Evolutionary conservation across 192 early-diverging fungal species (phyloP), one percentile per base, ranked within the genome.

Genomic region (Entophlyctis helioformis): DNA sequence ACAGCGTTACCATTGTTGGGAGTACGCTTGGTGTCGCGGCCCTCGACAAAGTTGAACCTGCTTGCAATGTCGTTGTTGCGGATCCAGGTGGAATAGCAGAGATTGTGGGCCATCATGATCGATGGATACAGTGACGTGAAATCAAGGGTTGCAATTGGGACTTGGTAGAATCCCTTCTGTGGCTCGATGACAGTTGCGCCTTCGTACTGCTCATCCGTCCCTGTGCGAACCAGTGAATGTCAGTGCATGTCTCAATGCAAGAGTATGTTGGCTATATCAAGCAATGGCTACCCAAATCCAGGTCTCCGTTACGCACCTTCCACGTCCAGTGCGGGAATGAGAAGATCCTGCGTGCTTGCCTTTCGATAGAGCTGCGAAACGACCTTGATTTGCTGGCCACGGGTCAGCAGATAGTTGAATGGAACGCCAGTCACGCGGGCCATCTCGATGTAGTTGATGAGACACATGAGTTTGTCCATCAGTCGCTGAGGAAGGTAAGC

Each of bases 101-200:
- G 72, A 53, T 98, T 98, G 66, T 94, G 95, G 21, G 89, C 92
- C 82, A 95, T 95, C 89, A 98, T 98, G 50, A 98, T 98, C 8
- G 91, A 93, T 15, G 95, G 95, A 59, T 98, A 98, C 54, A 98
- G 76, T 2, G 92, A 96, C 0, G 83, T 87, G 60, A 98, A 98
- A 80, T 98, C 95, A 25, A 98, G 80, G 1, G 92, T 96, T 7
- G 95, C 87, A 62, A 98, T 95, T 1, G 91, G 92, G n/a, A 79
- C 60, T 54, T 92, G 84, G 54, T 96, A 96, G 48, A 83, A 98
- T 8, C 92, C 95, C 49, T 79, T 86, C 44, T 75, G 67, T 24
- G 95, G 91, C 37, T 98, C 95, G 61, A 98, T 88, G 34, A 98
- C 92, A 9, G 82, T 91, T 6, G 95, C 95, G 29, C 95, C 95